These are phyloP conservation scores for Vitis hybrid DNA, from an alignment of 177 flowering plant genomes.

Conservation along the genomic window DNA sequence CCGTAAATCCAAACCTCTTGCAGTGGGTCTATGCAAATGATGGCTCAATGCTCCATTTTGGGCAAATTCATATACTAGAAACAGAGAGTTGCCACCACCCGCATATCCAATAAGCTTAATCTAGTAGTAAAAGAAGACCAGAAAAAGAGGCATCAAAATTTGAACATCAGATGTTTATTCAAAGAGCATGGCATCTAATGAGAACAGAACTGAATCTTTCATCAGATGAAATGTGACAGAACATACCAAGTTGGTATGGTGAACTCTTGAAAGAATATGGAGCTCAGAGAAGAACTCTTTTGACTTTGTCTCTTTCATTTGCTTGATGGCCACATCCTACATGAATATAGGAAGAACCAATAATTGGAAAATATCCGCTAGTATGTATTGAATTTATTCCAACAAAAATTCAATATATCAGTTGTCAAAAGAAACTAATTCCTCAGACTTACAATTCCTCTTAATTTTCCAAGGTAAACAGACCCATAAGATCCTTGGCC, in stretches of 20 bases:
- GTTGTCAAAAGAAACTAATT: not conserved
- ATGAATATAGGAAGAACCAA: conserved; percentile 1
- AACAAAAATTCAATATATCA: too few species aligned
- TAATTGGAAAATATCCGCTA: not conserved
- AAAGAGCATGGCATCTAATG: too few species aligned
- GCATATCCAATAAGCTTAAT: conserved; percentile 42
- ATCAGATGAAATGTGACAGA: not conserved
- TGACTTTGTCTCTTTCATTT: conserved; percentile 41
- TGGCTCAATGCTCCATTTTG: conserved; percentile 43
- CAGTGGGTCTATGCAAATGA: conserved; percentile 26
- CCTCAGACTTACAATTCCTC: conserved; percentile 23
- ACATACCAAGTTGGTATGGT: conserved; percentile 37
- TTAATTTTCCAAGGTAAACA: conserved; percentile 31
- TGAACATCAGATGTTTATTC: not conserved
- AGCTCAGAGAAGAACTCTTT: conserved; percentile 45
- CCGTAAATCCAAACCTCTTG: conserved; percentile 17
- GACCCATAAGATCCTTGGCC: conserved; percentile 45
- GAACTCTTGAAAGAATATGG: conserved; percentile 34
- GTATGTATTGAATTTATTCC: too few species aligned
- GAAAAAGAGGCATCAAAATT: not conserved
- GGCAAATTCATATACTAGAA: conserved; percentile 42
- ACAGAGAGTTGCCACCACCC: conserved; percentile 38
- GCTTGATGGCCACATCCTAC: conserved; percentile 45
- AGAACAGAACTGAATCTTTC: too few species aligned
- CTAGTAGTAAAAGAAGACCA: conserved; percentile 9